phyloP scores from a whole-genome alignment of 176 grass and related monocot species.

The Rhynchospora breviuscula region DNA sequence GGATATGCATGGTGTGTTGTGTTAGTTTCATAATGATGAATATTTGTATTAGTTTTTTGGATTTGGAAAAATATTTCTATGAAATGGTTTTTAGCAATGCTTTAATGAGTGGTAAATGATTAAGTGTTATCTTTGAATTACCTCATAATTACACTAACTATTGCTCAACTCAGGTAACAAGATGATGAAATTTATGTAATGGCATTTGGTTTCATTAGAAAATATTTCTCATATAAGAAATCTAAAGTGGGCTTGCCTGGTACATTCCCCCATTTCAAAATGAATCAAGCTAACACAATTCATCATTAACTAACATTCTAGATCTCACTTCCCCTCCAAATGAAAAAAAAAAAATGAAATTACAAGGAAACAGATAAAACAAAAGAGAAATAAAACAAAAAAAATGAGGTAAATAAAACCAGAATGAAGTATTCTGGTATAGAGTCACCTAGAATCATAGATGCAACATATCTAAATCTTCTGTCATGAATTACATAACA shows the following conservation, averaged over 20 bases:
- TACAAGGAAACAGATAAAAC: conserved; percentile 5
- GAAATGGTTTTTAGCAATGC: neutral
- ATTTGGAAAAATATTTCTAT: neutral
- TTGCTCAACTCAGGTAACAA: neutral
- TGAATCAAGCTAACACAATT: conserved; percentile 15
- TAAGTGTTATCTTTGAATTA: neutral
- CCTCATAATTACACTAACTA: neutral
- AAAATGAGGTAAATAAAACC: neutral
- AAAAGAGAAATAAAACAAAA: neutral
- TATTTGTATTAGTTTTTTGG: neutral
- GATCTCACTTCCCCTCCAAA: neutral
- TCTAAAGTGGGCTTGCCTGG: neutral
- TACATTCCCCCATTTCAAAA: conserved; percentile 2
- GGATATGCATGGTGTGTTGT: neutral
- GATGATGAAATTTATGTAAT: neutral
- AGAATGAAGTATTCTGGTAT: conserved; percentile 22
- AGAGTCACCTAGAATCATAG: neutral
- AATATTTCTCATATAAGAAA: neutral
- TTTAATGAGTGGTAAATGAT: conserved; percentile 1
- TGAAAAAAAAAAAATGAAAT: neutral
- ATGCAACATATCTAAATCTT: conserved; percentile 11
- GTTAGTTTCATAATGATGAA: neutral
- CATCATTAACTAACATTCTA: conserved; percentile 2
- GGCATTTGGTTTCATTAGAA: neutral
- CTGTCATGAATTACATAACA: conserved; percentile 7